Evolutionary conservation across 305 asterid species (phyloP).

Genomic region (Fraxinus dipetala): DNA sequence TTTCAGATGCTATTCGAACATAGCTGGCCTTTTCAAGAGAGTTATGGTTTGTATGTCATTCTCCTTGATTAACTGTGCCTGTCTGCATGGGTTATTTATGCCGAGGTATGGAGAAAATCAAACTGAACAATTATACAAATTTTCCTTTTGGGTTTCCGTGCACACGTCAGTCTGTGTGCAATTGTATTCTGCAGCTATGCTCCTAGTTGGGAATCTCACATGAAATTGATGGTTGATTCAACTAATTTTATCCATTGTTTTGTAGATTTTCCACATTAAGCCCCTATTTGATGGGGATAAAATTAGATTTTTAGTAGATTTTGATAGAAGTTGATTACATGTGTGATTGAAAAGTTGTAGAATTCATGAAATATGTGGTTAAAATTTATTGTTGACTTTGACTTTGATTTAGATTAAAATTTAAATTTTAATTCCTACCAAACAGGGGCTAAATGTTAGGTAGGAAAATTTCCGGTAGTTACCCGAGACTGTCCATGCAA

Average conservation of each 20-base stretch:
- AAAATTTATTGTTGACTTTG: too few species aligned
- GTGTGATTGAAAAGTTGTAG: too few species aligned
- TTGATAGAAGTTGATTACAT: too few species aligned
- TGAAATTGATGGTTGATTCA: neutral
- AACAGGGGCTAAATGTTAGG: neutral
- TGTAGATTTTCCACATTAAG: neutral
- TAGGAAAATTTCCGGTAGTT: neutral
- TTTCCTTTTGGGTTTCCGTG: neutral
- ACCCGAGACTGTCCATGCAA: neutral
- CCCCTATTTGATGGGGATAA: too few species aligned
- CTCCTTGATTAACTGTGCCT: neutral
- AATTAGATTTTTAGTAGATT: too few species aligned
- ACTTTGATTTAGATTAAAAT: too few species aligned
- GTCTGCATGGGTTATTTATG: neutral
- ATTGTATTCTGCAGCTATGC: neutral
- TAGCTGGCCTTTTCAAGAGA: neutral
- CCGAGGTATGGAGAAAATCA: neutral
- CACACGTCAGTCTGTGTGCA: neutral
- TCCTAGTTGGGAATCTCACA: neutral
- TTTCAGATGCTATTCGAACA: neutral
- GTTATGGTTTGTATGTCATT: neutral
- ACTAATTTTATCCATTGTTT: neutral
- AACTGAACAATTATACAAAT: neutral
- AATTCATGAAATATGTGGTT: too few species aligned
- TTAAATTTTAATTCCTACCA: too few species aligned